These are phyloP conservation scores for Secale cereale DNA, from an alignment of 176 grass and related monocot genomes.

Conservation along the genomic window DNA sequence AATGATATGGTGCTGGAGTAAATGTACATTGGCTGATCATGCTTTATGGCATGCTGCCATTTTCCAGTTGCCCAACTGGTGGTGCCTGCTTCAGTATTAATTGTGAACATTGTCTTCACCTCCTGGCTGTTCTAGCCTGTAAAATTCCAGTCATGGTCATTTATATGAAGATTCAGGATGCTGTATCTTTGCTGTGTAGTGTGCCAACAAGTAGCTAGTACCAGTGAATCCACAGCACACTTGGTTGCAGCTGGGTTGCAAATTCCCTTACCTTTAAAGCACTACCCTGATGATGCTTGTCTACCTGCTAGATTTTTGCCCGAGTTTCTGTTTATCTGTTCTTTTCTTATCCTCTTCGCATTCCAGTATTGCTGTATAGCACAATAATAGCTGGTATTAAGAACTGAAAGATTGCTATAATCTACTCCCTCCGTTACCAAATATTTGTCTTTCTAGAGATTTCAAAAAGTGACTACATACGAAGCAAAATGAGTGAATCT, in stretches of 20 bases:
- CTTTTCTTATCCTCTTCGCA: neutral
- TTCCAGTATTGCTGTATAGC: neutral
- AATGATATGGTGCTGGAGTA: neutral
- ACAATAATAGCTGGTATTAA: neutral
- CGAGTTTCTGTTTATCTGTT: neutral
- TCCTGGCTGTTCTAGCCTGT: slow-evolving; percentile 12
- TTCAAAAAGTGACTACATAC: too few species aligned
- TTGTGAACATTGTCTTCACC: neutral
- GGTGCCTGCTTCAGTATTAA: neutral
- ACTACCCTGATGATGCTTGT: neutral
- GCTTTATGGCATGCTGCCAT: neutral
- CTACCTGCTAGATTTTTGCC: neutral
- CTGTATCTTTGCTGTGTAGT: neutral
- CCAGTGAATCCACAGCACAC: neutral
- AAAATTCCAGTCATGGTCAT: neutral
- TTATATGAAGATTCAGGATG: slow-evolving; percentile 9
- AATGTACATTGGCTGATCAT: neutral
- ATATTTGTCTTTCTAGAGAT: too few species aligned
- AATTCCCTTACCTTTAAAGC: neutral
- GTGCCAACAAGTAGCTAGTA: neutral
- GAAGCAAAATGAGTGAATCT: too few species aligned
- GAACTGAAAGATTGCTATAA: neutral
- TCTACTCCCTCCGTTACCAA: too few species aligned
- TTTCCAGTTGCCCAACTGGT: slow-evolving; percentile 1
- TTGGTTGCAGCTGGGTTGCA: neutral